Evolutionary conservation across 176 grass and related monocot genomes (phyloP).

Genomic region (Oryza brachyantha): DNA sequence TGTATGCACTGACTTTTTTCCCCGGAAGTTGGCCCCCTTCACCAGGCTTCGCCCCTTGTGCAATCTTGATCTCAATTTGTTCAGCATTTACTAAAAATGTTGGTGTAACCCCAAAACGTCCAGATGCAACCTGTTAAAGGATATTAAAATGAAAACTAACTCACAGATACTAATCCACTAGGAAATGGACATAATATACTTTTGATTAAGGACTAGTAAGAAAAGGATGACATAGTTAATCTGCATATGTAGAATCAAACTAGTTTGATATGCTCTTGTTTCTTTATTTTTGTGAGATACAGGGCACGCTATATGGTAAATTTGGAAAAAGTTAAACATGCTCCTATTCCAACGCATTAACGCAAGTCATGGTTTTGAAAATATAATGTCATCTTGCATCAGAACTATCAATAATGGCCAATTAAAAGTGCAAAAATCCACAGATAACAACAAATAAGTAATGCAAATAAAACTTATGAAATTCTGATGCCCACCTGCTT

Average conservation of each 20-base stretch:
- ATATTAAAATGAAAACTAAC: conserved; percentile 19
- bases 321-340: neutral
- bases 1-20: conserved; percentile 99
- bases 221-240: neutral
- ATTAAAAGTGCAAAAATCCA: conserved; percentile 22
- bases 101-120: conserved; percentile 98
- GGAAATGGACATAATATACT: conserved; percentile 1
- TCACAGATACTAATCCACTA: conserved; percentile 34
- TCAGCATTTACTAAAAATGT: conserved; percentile 94
- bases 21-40: conserved; percentile 98
- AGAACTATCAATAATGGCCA: neutral
- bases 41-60: conserved; percentile 98
- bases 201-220: neutral
- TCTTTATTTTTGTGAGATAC: conserved; percentile 1
- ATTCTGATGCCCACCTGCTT: conserved; percentile 73
- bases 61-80: conserved; percentile 99
- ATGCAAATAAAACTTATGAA: neutral
- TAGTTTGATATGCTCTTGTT: conserved; percentile 13
- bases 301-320: neutral
- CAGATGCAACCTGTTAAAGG: conserved; percentile 89
- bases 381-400: neutral
- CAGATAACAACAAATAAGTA: conserved; percentile 2
- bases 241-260: neutral
- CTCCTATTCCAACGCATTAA: neutral
- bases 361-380: conserved; percentile 7